phyloP scores from a whole-genome alignment of 805 yeast genomes.

The Candida quercuum region DNA sequence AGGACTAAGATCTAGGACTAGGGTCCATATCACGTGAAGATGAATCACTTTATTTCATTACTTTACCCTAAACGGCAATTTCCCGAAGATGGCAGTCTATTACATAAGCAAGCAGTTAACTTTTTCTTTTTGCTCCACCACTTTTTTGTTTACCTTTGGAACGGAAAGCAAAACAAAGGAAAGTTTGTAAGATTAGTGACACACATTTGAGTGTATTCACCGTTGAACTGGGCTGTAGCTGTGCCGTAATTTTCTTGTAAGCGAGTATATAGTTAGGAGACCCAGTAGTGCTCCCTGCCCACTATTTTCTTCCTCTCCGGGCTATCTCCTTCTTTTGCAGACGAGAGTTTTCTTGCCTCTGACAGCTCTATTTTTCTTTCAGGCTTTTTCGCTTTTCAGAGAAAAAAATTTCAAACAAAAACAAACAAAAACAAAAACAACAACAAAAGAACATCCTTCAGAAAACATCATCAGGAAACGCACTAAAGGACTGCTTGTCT shows the following conservation, averaged over 20 bases:
- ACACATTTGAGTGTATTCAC: too few species aligned
- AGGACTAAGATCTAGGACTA: background rate
- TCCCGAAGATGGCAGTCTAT: background rate
- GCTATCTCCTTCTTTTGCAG: background rate
- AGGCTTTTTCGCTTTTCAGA: background rate
- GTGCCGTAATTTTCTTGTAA: too few species aligned
- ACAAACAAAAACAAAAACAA: background rate
- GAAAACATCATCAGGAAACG: background rate
- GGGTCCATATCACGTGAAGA: too few species aligned
- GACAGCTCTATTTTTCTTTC: too few species aligned
- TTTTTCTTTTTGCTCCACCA: background rate
- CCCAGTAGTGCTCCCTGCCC: too few species aligned
- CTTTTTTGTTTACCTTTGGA: constrained; percentile 1
- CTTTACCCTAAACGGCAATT: background rate
- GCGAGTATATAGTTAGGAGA: too few species aligned
- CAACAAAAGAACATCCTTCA: background rate
- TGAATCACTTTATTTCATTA: background rate
- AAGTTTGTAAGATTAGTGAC: too few species aligned
- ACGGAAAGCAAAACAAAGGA: constrained; percentile 1
- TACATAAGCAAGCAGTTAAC: background rate
- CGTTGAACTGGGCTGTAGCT: too few species aligned
- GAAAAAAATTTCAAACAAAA: constrained; percentile 1
- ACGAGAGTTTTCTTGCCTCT: background rate
- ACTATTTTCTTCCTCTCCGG: too few species aligned
- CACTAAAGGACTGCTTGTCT: background rate